Evolutionary conservation across 208 protist genomes (phyloP), one percentile per base, ranked within the genome.

Genomic region (Giardia duodenalis): DNA sequence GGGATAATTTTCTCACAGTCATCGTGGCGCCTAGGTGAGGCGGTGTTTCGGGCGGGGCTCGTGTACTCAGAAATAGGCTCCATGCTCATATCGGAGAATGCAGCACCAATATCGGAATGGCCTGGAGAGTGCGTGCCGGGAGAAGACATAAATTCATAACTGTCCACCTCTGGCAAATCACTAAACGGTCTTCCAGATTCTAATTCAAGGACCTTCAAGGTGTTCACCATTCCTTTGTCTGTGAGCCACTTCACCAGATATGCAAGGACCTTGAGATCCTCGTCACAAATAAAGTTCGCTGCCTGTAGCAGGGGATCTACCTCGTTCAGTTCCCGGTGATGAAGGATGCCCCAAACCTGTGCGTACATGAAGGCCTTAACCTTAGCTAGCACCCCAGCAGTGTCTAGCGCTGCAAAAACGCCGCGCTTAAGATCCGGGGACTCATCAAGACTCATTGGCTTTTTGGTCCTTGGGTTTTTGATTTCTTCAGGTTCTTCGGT

Each of bases 21-120:
- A 76, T 30, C 19, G 30, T 39, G 19, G n/a, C n/a, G n/a, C n/a
- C n/a, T n/a, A n/a, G n/a, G n/a, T n/a, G n/a, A n/a, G 57, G 57
- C 30, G 19, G 10, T 10, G 19, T 10, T 76, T 10, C 57, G 57
- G 57, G 57, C 57, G 19, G 57, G 57, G 57, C 57, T 76, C 10
- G 10, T 76, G 57, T 76, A 76, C 19, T 76, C 57, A 10, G 57
- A 76, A 10, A 76, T 10, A 30, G 57, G 57, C 30, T 76, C 57
- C 57, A 76, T 76, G 57, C 57, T 76, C 57, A 76, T 76, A 76
- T 76, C 57, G 57, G 57, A 76, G 57, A 76, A 76, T 30, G 57
- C 57, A 76, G 57, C 57, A 39, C 57, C 57, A 76, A 39, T 39
- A 39, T 76, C 57, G 19, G 57, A 76, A 30, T 76, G 57, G 19